phyloP scores from a whole-genome alignment of 805 yeast genomes.

The Priceomyces haplophilus region DNA sequence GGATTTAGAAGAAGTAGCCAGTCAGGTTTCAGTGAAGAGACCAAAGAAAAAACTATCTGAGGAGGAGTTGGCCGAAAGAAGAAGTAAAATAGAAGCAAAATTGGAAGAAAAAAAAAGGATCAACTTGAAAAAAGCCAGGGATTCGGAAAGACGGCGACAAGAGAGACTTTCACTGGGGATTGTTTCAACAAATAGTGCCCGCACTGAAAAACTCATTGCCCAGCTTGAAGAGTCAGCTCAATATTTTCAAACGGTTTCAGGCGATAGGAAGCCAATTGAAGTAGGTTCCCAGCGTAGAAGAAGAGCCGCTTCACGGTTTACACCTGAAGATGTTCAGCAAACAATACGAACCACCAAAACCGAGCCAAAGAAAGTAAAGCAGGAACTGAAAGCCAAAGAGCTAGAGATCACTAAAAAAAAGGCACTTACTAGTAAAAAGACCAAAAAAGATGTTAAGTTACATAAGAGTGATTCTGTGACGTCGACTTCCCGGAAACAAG shows the following conservation, averaged over 20 bases:
- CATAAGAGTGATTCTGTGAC: no score
- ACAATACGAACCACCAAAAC: conserved; percentile 11
- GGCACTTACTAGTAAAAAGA: no score
- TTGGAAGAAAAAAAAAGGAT: conserved; percentile 5
- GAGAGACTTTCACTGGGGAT: conserved; percentile 1
- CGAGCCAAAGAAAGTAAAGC: conserved; percentile 10
- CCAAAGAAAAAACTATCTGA: conserved; percentile 11
- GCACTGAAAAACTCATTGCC: neutral
- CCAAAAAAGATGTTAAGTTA: no score
- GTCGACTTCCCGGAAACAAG: no score
- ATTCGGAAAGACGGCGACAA: conserved; percentile 7
- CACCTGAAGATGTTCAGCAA: conserved; percentile 12
- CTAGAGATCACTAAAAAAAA: neutral
- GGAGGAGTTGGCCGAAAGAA: conserved; percentile 13
- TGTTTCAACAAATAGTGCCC: neutral
- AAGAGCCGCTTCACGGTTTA: conserved; percentile 23
- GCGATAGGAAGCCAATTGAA: conserved; percentile 30
- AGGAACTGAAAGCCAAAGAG: conserved; percentile 4
- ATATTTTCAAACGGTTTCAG: conserved; percentile 41
- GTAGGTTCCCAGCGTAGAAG: conserved; percentile 34
- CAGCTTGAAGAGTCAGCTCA: conserved; percentile 22
- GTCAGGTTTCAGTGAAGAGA: conserved; percentile 2
- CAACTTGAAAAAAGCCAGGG: conserved; percentile 4
- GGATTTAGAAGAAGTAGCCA: conserved; percentile 13
- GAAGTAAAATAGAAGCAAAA: conserved; percentile 6